Base-by-base conservation (phyloP, 2,329 filamentous ascomycete genomes). In the Hypomyces perniciosus region DNA sequence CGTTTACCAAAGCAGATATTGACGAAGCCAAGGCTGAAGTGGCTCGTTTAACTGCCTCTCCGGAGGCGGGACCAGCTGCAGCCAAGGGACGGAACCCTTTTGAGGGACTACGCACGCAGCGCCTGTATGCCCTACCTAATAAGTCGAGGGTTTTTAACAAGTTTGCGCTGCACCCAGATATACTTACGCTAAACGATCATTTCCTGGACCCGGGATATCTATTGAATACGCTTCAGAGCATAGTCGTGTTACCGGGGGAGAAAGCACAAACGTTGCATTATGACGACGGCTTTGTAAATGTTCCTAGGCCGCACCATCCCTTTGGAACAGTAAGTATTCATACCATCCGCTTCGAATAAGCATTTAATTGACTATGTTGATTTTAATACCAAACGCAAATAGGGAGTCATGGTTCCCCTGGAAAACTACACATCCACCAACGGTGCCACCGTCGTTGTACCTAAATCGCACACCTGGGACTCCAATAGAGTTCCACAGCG, bases 241-340 rank as follows among this genome's bases (percentile, higher is more conserved):
- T 72, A 20, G 61, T 62, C 43, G 71, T 72, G 53, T 63, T 68
- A 42, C 67, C 68, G 1, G 65, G 67, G n/a, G 68, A 69, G 57
- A 59, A 59, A 28, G 56, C 63, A n/a, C 69, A 71, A 57, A 54
- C 59, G 13, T 54, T 71, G 47, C 68, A 70, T 48, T 67, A 69
- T 51, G 68, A 65, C 37, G 61, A 65, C 38, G 55, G 51, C 2
- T 57, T 56, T 43, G 62, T 65, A 6, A 61, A 61, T 9, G 49
- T 68, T 12, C 64, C 66, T 12, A 61, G 68, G 26, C 68, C 68
- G 0, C 62, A 67, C 31, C 54, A 57, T 12, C 66, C 67, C 1
- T 60, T 69, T 46, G 62, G 68, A 1, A 55, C 60, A 35, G 63
- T 69, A 56, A 38, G 55, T 44, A 5, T 27, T 38, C 12, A 12